These are phyloP conservation scores for Nematodospora valgi DNA, from an alignment of 805 yeast genomes.

Conservation along the genomic window DNA sequence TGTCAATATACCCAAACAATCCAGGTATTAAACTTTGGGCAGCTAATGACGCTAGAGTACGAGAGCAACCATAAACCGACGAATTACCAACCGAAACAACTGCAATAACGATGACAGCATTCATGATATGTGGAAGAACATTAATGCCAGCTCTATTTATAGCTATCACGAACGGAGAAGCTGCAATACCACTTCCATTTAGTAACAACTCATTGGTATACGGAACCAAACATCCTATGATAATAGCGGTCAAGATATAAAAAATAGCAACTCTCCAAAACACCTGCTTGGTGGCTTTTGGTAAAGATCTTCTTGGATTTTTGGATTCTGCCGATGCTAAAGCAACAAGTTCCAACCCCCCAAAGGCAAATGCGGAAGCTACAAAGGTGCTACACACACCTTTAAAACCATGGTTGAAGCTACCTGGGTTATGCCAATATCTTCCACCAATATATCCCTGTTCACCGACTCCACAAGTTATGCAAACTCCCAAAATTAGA, in stretches of 20 bases:
- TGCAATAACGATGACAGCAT: conserved; percentile 68
- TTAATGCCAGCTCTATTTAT: conserved; percentile 57
- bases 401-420: conserved; percentile 35
- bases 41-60: conserved; percentile 66
- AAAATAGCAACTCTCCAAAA: conserved; percentile 43
- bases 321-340: conserved; percentile 39
- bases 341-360: conserved; percentile 36
- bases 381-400: conserved; percentile 36
- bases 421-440: conserved; percentile 32
- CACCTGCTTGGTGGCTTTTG: conserved; percentile 39
- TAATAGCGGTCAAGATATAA: conserved; percentile 30
- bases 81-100: conserved; percentile 78
- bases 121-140: conserved; percentile 69
- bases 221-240: conserved; percentile 47
- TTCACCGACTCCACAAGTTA: conserved; percentile 34
- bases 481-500: conserved; percentile 29
- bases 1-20: conserved; percentile 38
- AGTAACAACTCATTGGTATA: conserved; percentile 46
- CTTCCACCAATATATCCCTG: conserved; percentile 33
- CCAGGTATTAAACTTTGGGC: conserved; percentile 66
- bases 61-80: conserved; percentile 65
- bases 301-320: conserved; percentile 38
- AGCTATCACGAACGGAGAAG: conserved; percentile 77
- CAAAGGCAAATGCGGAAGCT: conserved; percentile 31
- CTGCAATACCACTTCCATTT: conserved; percentile 52